phyloP scores from a whole-genome alignment of 345 rosid genomes.

The Populus davidiana region DNA sequence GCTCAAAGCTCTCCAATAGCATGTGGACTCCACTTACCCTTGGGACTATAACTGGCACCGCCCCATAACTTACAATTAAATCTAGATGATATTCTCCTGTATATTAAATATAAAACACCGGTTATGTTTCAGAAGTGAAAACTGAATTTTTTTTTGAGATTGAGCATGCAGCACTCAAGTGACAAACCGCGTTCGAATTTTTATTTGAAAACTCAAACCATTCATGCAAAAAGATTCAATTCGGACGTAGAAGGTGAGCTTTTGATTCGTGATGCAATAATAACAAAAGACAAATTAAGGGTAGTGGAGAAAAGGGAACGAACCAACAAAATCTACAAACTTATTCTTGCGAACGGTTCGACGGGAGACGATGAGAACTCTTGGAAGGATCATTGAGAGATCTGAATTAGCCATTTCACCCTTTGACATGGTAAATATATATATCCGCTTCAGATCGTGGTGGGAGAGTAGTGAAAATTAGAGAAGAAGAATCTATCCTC shows the following conservation, averaged over 20 bases:
- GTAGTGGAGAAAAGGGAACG: not conserved
- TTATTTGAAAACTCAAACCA: too few species aligned
- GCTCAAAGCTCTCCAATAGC: slow-evolving; percentile 81
- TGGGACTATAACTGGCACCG: slow-evolving; percentile 86
- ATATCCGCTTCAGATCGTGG: too few species aligned
- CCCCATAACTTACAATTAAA: slow-evolving; percentile 73
- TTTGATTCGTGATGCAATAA: not conserved
- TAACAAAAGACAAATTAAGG: not conserved
- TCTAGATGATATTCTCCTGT: slow-evolving; percentile 91
- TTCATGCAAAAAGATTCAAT: too few species aligned
- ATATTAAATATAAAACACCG: not conserved
- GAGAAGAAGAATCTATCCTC: not conserved
- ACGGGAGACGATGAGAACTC: slow-evolving; percentile 81
- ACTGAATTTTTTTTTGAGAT: too few species aligned
- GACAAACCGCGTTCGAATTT: too few species aligned
- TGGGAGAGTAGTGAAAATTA: too few species aligned
- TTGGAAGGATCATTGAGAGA: slow-evolving; percentile 69
- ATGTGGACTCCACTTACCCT: slow-evolving; percentile 74
- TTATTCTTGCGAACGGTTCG: slow-evolving; percentile 83
- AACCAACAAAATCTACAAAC: slow-evolving; percentile 88
- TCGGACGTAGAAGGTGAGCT: not conserved
- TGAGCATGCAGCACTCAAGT: too few species aligned
- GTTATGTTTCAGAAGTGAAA: too few species aligned
- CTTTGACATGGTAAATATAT: not conserved
- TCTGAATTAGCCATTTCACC: slow-evolving; percentile 27